Evolutionary conservation across 805 yeast species (phyloP).

Genomic region (Wickerhamomyces tratensis): DNA sequence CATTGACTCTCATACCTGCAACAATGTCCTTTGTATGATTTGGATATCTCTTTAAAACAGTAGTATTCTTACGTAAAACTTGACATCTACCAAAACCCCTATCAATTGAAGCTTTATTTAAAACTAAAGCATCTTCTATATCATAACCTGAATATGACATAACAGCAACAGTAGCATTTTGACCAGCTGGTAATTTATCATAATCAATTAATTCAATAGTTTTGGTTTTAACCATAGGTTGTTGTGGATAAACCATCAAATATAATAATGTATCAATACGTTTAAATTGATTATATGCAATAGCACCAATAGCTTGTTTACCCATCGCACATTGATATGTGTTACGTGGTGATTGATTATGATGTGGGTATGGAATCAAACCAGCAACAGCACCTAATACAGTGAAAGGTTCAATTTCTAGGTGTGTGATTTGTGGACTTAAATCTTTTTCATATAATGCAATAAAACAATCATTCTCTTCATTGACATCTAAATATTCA

Average conservation of each 20-base stretch:
- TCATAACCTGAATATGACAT: conserved; percentile 99
- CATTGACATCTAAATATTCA: conserved; percentile 94
- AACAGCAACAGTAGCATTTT: conserved; percentile 97
- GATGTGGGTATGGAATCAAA: conserved; percentile 86
- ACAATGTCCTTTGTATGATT: conserved; percentile 89
- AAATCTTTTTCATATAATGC: conserved; percentile 77
- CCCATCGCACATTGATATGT: conserved; percentile 96
- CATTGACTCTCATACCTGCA: conserved; percentile 85
- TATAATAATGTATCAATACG: conserved; percentile 91
- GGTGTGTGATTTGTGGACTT: conserved; percentile 57
- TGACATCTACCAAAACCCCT: conserved; percentile 98
- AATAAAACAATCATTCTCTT: conserved; percentile 89
- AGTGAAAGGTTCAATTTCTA: conserved; percentile 94
- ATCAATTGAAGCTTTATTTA: conserved; percentile 88
- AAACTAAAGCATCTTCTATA: conserved; percentile 96
- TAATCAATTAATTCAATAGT: conserved; percentile 93
- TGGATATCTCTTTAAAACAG: conserved; percentile 83
- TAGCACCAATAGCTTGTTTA: conserved; percentile 99
- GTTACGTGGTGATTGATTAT: conserved; percentile 86
- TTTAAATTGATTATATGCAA: conserved; percentile 92
- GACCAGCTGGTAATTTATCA: conserved; percentile 97
- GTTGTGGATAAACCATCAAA: conserved; percentile 98
- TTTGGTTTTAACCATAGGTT: conserved; percentile 97
- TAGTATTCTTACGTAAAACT: conserved; percentile 84
- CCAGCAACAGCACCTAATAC: conserved; percentile 91